Base-by-base conservation (phyloP, 164 flowering plant species). In the Piper longum region DNA sequence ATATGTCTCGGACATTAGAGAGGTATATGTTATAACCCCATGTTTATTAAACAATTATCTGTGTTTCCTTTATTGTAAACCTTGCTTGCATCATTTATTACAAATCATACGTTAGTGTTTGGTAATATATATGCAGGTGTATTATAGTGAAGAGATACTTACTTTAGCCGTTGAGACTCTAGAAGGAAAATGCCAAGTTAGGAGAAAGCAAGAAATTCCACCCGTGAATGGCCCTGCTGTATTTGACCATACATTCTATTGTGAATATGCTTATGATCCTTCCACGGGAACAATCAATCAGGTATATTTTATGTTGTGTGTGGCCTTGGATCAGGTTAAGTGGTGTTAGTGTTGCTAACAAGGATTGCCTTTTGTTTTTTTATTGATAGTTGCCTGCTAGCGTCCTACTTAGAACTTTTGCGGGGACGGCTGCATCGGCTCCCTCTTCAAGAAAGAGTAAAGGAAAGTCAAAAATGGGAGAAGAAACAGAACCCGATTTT, bases 141-240 rank as follows among this genome's bases (percentile, higher is more conserved):
- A 83, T 64, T 93, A 88, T 71, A 84, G 95, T 71, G 95, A 93
- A 65, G 80, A 84, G 71, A 74, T 63, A 63, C 76, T 69, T 44
- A 52, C 61, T 5, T 18, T 88, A 56, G 56, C 86, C 45, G 72
- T 83, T 54, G 81, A 70, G 19, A 62, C 60, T 2, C 67, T 93
- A 57, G 85, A 88, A 80, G 97, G 97, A 44, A 93, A 75, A 68
- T 88, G 97, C 75, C 85, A 88, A 71, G 82, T 93, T 18, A 76
- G 82, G 72, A 84, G 75, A 78, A 87, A 83, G 80, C 66, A 77
- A 65, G 88, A 85, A 63, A 72, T 93, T 69, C 82, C 84, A 57
- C 66, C 76, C 40, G 54, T 63, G 43, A 71, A 73, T 66, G 70
- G 60, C 54, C 86, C 81, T 71, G 77, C 67, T 7, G 73, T 81